These are phyloP conservation scores for Kalmusia sp. DNA, from an alignment of 2,329 filamentous ascomycete species.

Conservation along the genomic window DNA sequence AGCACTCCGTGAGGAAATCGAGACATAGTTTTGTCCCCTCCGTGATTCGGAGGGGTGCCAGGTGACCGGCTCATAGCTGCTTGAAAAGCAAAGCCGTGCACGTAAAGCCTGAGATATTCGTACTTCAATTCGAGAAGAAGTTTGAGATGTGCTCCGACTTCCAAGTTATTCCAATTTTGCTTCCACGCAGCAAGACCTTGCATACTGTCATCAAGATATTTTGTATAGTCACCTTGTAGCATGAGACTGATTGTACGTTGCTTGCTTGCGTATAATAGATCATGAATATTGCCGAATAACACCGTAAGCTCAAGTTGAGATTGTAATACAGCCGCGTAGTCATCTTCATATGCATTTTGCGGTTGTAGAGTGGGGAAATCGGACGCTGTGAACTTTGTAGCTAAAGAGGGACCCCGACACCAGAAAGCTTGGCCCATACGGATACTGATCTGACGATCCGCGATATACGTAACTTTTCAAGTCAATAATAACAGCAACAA, in stretches of 20 bases:
- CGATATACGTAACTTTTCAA: slow-evolving; percentile 7
- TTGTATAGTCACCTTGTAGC: slow-evolving; percentile 14
- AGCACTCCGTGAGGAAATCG: slow-evolving; percentile 10
- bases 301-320: slow-evolving; percentile 14
- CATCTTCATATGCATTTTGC: slow-evolving; percentile 12
- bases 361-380: slow-evolving; percentile 15
- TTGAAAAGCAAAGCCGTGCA: slow-evolving; percentile 17
- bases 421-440: slow-evolving; percentile 18
- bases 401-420: slow-evolving; percentile 10
- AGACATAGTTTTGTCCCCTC: not conserved
- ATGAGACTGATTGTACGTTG: slow-evolving; percentile 12
- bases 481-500: not conserved
- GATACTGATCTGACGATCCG: slow-evolving; percentile 14
- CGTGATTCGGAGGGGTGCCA: not conserved
- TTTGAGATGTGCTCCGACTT: slow-evolving; percentile 7
- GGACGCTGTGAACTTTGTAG: slow-evolving; percentile 12
- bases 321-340: slow-evolving; percentile 12
- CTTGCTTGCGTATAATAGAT: slow-evolving; percentile 14
- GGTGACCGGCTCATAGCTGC: slow-evolving; percentile 6
- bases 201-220: slow-evolving; percentile 13
- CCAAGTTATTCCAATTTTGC: slow-evolving; percentile 4
- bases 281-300: slow-evolving; percentile 15
- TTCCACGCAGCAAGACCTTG: slow-evolving; percentile 11
- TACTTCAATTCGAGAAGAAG: slow-evolving; percentile 8
- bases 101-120: slow-evolving; percentile 13